Conservation (phyloP, 306 rosid species). For the Geum urbanum region DNA sequence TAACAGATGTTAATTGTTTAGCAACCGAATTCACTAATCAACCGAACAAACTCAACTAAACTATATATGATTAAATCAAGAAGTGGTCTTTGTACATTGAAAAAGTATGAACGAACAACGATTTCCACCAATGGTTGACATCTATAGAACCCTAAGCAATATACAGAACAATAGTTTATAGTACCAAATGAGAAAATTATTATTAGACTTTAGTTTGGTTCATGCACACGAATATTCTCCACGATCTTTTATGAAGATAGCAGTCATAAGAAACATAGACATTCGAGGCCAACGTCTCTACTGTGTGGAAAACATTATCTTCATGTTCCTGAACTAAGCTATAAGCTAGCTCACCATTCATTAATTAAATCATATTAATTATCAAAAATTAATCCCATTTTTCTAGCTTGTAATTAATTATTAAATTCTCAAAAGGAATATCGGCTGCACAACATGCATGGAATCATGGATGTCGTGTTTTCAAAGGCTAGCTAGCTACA, state of each 20-base stretch:
- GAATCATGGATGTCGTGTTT: slow-evolving; percentile 15
- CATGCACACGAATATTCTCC: slow-evolving; percentile 51
- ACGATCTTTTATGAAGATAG: slow-evolving; percentile 25
- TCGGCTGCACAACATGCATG: slow-evolving; percentile 12
- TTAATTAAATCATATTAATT: no score
- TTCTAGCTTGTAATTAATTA: neutral
- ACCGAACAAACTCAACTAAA: no score
- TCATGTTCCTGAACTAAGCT: neutral
- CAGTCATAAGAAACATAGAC: slow-evolving; percentile 27
- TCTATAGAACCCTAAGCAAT: slow-evolving; percentile 9
- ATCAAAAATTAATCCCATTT: neutral
- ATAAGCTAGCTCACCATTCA: neutral
- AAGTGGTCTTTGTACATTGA: slow-evolving; percentile 19
- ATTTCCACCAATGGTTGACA: slow-evolving; percentile 21
- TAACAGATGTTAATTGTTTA: no score
- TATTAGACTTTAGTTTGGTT: slow-evolving; percentile 24
- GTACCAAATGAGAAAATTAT: slow-evolving; percentile 17
- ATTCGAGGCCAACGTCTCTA: slow-evolving; percentile 21
- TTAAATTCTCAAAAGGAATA: slow-evolving; percentile 5
- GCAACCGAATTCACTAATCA: no score
- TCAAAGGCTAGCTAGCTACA: neutral
- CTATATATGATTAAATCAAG: no score
- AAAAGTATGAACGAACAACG: slow-evolving; percentile 15
- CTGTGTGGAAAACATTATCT: slow-evolving; percentile 18
- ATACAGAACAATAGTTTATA: neutral